Base-by-base conservation (phyloP, 2,329 filamentous ascomycete genomes). In the Paecilomyces variotii region DNA sequence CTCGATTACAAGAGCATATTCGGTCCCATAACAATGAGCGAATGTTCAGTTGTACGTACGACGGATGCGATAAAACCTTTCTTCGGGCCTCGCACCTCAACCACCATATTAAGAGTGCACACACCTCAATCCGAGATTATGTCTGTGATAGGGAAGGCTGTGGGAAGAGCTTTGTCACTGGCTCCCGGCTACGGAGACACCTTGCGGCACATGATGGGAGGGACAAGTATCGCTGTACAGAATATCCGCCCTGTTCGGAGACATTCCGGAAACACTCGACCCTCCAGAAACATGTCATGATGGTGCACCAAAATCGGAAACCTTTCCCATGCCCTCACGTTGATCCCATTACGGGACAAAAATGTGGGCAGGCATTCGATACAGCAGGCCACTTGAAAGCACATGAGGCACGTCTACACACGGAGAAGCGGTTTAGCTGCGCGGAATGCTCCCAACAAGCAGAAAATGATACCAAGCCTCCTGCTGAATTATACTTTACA, bases 241-340 rank as follows among this genome's bases (percentile, higher is more conserved):
- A 84, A 34, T 87, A 84, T 64, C 81, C 83, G 1, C 84, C 82
- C 0, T 96, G 91, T 74, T 82, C 83, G 19, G 84, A 90, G 74
- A 85, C 84, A 24, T 97, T 97, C 72, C 84, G 93, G 61, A 97
- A 96, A 74, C 88, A 91, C 70, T 86, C 91, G 63, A 95, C 91
- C 0, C 80, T 97, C 14, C 86, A 92, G 70, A 87, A 89, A 56
- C 93, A 97, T 70, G 84, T 96, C 62, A 84, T 87, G 57, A 84
- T 84, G 9, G 87, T 86, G 11, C 93, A 97, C 72, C 77, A 93
- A 45, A 79, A 87, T 28, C 75, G 87, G 60, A 84, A 87, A 53
- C 85, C 90, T 0, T 96, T 86, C 67, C 80, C 81, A 4, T 97
- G 93, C 72, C 78, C 79, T 0, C 79, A 87, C 59, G 63, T 81